Conservation (phyloP, 2,329 filamentous ascomycete genomes). For the Ilyonectria mors-panacis region DNA sequence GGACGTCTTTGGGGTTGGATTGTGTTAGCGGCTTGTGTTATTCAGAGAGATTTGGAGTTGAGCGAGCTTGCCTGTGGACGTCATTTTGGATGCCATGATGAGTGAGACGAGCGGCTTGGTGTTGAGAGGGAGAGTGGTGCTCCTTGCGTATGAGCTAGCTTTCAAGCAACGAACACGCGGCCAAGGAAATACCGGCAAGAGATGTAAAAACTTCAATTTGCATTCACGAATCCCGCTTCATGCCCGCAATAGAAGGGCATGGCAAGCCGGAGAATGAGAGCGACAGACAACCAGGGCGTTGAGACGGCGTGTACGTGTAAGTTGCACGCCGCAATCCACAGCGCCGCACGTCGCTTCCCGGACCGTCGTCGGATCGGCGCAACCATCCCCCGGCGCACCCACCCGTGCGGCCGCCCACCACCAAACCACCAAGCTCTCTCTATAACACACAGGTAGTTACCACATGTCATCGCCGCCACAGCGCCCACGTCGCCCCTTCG, state of each 20-base stretch:
- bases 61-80: constrained; percentile 33
- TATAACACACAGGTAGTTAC: constrained; percentile 24
- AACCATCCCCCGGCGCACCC: constrained; percentile 50
- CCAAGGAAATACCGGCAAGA: background rate
- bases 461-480: constrained; percentile 30
- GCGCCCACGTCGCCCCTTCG: constrained; percentile 30
- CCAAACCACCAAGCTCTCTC: constrained; percentile 8
- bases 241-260: background rate
- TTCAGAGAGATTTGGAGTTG: background rate
- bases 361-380: constrained; percentile 50
- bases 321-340: background rate
- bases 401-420: background rate
- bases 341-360: background rate
- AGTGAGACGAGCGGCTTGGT: background rate
- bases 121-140: background rate
- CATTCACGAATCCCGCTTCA: background rate
- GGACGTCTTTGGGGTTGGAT: constrained; percentile 38
- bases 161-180: background rate
- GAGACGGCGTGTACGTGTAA: constrained; percentile 1
- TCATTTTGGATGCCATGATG: constrained; percentile 39
- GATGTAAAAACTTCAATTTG: background rate
- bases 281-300: background rate
- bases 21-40: constrained; percentile 11
- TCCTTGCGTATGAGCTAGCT: background rate
- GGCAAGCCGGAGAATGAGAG: background rate